Evolutionary conservation across 2,329 filamentous ascomycete genomes (phyloP).

Genomic region (Fusarium nurragi): DNA sequence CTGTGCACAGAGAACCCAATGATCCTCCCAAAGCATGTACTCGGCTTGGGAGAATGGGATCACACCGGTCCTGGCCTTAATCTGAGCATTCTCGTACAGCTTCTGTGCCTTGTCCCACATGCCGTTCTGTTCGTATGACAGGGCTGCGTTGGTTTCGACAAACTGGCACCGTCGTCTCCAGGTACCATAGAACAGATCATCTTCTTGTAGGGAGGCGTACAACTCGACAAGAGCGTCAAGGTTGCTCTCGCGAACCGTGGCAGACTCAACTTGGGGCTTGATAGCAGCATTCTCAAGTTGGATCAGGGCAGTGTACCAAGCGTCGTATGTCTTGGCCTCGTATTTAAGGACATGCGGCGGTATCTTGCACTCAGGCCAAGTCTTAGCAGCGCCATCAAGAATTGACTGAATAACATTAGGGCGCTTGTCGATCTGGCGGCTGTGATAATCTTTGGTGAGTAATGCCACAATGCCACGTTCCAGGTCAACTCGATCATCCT

Average conservation of each 20-base stretch:
- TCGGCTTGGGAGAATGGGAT: slow-evolving; percentile 95
- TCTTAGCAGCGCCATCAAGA: slow-evolving; percentile 84
- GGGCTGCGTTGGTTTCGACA: slow-evolving; percentile 94
- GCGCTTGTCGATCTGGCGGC: slow-evolving; percentile 90
- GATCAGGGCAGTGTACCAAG: slow-evolving; percentile 93
- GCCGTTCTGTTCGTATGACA: slow-evolving; percentile 98
- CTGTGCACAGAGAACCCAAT: slow-evolving; percentile 97
- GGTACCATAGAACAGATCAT: slow-evolving; percentile 96
- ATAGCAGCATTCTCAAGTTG: slow-evolving; percentile 92
- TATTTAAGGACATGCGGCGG: slow-evolving; percentile 97
- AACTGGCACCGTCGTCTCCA: slow-evolving; percentile 96
- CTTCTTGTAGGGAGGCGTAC: slow-evolving; percentile 89
- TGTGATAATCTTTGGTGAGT: slow-evolving; percentile 94
- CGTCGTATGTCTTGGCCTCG: slow-evolving; percentile 90
- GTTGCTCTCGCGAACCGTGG: slow-evolving; percentile 89
- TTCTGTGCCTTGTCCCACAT: slow-evolving; percentile 99
- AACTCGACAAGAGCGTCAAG: slow-evolving; percentile 95
- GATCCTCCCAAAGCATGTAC: slow-evolving; percentile 99
- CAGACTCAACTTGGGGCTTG: slow-evolving; percentile 83
- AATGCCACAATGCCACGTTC: slow-evolving; percentile 91
- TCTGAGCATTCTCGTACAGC: slow-evolving; percentile 95
- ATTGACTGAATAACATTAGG: slow-evolving; percentile 96
- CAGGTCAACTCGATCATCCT: slow-evolving; percentile 88
- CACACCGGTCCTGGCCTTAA: slow-evolving; percentile 96
- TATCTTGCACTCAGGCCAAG: slow-evolving; percentile 88